Evolutionary conservation across 495 filamentous ascomycete species (phyloP).

Genomic region (Xylaria cubensis): DNA sequence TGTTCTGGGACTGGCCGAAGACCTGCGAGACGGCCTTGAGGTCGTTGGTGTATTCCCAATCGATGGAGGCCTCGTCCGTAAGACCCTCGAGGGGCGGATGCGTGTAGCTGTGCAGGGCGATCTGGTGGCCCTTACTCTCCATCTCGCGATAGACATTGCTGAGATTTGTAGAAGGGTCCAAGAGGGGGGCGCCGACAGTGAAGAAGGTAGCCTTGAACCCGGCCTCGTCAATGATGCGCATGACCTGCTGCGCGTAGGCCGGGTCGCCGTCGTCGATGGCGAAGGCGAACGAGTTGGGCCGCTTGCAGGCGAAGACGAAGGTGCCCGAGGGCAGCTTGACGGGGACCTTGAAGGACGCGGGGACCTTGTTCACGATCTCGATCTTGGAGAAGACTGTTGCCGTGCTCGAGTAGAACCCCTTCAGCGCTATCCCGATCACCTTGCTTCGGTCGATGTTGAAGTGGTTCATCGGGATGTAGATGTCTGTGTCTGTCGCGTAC

Average conservation of each 20-base stretch:
- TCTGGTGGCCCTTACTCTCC: conserved; percentile 70
- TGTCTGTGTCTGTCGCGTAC: conserved; percentile 65
- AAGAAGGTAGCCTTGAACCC: conserved; percentile 78
- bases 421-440: conserved; percentile 69
- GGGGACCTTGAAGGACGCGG: conserved; percentile 58
- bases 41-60: conserved; percentile 72
- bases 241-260: conserved; percentile 64
- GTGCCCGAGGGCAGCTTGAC: conserved; percentile 67
- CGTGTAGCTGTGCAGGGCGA: conserved; percentile 76
- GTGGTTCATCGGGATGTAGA: conserved; percentile 78
- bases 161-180: conserved; percentile 65
- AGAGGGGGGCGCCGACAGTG: conserved; percentile 71
- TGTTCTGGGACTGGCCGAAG: conserved; percentile 49
- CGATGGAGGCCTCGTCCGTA: conserved; percentile 62
- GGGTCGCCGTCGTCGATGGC: conserved; percentile 82
- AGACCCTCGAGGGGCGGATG: conserved; percentile 79
- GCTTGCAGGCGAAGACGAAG: conserved; percentile 69
- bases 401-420: conserved; percentile 68
- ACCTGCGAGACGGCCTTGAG: conserved; percentile 61
- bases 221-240: conserved; percentile 68
- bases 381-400: conserved; percentile 63
- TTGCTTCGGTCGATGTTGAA: conserved; percentile 69
- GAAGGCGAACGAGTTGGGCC: conserved; percentile 78
- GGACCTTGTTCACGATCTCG: conserved; percentile 67
- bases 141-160: conserved; percentile 71